These are phyloP conservation scores for Fusarium verticillioides DNA, from an alignment of 2,329 filamentous ascomycete genomes.

Conservation along the genomic window DNA sequence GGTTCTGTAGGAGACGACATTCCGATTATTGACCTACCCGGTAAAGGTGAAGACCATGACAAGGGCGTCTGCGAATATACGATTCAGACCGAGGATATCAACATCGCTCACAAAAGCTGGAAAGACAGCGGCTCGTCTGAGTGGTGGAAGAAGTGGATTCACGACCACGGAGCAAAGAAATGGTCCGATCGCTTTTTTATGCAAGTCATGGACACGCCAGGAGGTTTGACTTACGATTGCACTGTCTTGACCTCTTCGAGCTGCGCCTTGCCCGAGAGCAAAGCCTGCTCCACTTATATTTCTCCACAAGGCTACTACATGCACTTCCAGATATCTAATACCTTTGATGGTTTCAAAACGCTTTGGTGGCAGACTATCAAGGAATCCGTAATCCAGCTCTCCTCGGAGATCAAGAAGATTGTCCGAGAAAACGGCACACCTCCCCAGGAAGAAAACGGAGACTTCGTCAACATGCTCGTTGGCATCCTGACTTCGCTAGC, in stretches of 20 bases:
- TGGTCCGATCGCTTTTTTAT: not conserved
- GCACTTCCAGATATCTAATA: not conserved
- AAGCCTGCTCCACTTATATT: not conserved
- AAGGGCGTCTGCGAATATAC: not conserved
- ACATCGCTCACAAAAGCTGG: not conserved
- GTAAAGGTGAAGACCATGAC: not conserved
- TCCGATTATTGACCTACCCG: not conserved
- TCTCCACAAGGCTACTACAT: not conserved
- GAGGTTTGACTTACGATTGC: not conserved
- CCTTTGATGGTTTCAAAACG: not conserved
- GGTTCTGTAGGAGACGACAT: not conserved
- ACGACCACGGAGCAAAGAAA: not conserved
- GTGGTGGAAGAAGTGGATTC: not conserved
- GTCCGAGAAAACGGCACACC: not conserved
- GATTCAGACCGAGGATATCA: not conserved
- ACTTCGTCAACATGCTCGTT: no score
- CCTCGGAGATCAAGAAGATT: not conserved
- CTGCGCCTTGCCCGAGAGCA: not conserved
- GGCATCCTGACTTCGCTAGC: no score
- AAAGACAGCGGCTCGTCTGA: not conserved
- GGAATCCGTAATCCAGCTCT: not conserved
- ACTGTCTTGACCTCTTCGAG: not conserved
- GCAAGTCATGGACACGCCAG: not conserved
- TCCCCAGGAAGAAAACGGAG: no score
- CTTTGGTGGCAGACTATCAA: not conserved